Percentiles rank a stretch among this genome's conserved stretches.
phyloP scores from a whole-genome alignment of 371 early-diverging fungal genomes.

The Rhizomucor pusillus region DNA sequence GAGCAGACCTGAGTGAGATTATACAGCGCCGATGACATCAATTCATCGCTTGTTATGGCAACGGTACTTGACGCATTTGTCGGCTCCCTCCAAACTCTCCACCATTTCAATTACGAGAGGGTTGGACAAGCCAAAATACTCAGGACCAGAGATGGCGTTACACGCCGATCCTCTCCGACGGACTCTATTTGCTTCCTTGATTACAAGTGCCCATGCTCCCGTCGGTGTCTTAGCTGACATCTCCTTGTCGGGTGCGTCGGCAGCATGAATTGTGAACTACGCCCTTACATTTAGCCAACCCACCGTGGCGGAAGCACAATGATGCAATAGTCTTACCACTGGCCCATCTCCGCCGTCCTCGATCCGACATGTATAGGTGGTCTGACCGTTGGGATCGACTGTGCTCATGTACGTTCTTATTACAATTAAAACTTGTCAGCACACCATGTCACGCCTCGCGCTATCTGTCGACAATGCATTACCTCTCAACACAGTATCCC shows the following conservation, averaged over 20 bases:
- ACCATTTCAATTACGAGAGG: conserved; percentile 85
- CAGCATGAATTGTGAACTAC: conserved; percentile 74
- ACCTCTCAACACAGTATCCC: conserved; percentile 21
- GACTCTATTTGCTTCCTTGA: conserved; percentile 72
- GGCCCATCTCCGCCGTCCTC: conserved; percentile 83
- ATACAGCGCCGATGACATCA: no score
- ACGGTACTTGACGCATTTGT: conserved; percentile 49
- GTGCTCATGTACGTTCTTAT: conserved; percentile 71
- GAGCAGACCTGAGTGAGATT: no score
- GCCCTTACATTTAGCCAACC: background rate
- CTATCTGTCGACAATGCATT: no score
- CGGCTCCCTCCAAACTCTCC: conserved; percentile 76
- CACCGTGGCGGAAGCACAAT: no score
- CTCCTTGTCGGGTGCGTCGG: conserved; percentile 60
- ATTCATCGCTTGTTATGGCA: conserved; percentile 3
- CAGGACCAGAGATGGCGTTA: conserved; percentile 87
- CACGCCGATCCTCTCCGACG: conserved; percentile 65
- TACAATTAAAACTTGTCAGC: background rate
- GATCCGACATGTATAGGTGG: conserved; percentile 74
- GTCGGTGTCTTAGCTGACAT: conserved; percentile 76
- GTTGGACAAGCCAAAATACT: conserved; percentile 88
- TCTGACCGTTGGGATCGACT: conserved; percentile 57
- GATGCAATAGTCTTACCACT: conserved; percentile 21
- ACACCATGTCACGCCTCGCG: no score
- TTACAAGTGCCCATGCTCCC: conserved; percentile 84